phyloP scores from a whole-genome alignment of 176 grass and related monocot species.

The Puya raimondii region DNA sequence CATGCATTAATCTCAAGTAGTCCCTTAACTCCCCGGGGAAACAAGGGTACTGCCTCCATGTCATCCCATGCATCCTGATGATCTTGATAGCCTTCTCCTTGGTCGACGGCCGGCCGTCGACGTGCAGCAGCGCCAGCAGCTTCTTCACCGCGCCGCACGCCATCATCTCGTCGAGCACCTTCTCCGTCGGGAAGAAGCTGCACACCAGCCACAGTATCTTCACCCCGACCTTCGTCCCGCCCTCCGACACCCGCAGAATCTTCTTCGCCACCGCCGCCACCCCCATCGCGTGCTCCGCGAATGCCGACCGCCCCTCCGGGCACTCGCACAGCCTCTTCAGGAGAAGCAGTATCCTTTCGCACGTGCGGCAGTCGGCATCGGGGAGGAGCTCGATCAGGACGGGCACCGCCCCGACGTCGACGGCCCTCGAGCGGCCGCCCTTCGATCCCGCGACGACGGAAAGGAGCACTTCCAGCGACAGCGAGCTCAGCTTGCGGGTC shows the following conservation, averaged over 20 bases:
- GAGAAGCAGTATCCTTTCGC: constrained; percentile 58
- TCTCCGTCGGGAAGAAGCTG: constrained; percentile 40
- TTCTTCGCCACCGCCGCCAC: constrained; percentile 51
- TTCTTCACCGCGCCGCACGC: constrained; percentile 33
- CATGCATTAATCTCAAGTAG: constrained; percentile 30
- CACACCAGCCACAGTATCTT: constrained; percentile 66
- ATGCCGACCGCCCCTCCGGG: constrained; percentile 54
- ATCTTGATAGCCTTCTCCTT: constrained; percentile 59
- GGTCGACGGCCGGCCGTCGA: constrained; percentile 34
- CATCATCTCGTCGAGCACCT: constrained; percentile 48
- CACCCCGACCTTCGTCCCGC: constrained; percentile 57
- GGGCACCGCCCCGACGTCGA: constrained; percentile 59
- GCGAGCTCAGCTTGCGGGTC: constrained; percentile 51
- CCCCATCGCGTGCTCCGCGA: constrained; percentile 56
- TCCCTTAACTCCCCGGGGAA: constrained; percentile 51
- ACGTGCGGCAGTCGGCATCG: constrained; percentile 35
- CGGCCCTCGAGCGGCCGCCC: constrained; percentile 30
- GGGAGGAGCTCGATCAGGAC: constrained; percentile 69
- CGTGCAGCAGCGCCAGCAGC: constrained; percentile 53
- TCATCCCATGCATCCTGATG: constrained; percentile 38
- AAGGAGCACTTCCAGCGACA: constrained; percentile 55
- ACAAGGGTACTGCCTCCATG: constrained; percentile 72
- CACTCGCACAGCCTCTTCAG: constrained; percentile 71
- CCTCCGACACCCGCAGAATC: constrained; percentile 62
- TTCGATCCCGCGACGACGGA: constrained; percentile 32